Conservation (phyloP, 2,329 filamentous ascomycete genomes). For the Aureobasidium sp. region DNA sequence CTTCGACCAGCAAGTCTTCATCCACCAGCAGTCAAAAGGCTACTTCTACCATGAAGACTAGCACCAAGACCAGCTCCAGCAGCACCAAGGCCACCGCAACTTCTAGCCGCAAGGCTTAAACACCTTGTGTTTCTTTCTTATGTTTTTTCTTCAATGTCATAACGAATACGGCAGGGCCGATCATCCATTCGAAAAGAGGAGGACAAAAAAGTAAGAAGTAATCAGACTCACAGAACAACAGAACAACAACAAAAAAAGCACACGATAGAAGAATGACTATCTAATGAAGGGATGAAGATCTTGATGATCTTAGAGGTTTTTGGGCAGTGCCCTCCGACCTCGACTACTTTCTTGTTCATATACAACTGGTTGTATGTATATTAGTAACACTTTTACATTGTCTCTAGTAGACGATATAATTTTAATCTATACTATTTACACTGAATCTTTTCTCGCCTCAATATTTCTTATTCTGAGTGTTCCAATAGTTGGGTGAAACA, state of each 20-base stretch:
- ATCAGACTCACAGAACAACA: not conserved
- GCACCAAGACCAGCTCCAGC: not conserved
- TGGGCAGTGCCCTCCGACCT: not conserved
- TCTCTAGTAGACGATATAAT: not conserved
- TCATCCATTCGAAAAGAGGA: not conserved
- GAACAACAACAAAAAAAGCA: not conserved
- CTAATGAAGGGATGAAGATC: slow-evolving; percentile 6
- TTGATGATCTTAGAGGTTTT: slow-evolving; percentile 2
- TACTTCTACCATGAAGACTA: not conserved
- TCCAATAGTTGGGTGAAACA: not conserved
- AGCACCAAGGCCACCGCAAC: not conserved
- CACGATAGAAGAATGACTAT: slow-evolving; percentile 3
- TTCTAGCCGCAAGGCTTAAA: slow-evolving; percentile 1
- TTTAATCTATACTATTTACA: not conserved
- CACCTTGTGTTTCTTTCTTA: not conserved
- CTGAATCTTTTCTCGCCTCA: not conserved
- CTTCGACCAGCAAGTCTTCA: not conserved
- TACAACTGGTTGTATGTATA: slow-evolving; percentile 9
- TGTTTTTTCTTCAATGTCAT: not conserved
- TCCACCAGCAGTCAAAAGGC: not conserved
- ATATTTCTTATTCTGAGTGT: not conserved
- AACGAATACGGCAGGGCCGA: not conserved
- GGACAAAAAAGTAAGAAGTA: not conserved
- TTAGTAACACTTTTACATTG: not conserved
- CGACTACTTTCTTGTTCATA: slow-evolving; percentile 1